Conservation (phyloP, 176 grass and related monocot species). For the Triticum turgidum region DNA sequence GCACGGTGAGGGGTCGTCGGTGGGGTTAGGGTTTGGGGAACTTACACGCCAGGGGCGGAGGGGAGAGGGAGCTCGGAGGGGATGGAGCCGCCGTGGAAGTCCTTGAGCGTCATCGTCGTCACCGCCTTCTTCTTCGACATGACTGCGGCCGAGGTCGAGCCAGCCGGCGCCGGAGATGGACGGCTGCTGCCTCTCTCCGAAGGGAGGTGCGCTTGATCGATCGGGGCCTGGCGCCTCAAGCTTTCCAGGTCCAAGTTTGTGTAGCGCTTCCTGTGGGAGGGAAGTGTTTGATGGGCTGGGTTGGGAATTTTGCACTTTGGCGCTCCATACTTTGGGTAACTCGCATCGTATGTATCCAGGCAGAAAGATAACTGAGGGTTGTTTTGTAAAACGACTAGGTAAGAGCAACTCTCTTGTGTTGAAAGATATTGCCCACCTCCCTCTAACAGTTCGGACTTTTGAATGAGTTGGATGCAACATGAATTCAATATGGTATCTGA, state of each 20-base stretch:
- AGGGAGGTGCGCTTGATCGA: background rate
- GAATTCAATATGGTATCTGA: no score
- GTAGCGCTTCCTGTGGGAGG: background rate
- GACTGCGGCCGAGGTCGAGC: slow-evolving; percentile 26
- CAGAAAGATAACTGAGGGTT: no score
- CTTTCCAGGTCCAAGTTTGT: background rate
- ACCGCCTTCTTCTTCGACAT: slow-evolving; percentile 97
- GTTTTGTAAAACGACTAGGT: no score
- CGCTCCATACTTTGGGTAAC: background rate
- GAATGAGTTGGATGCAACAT: no score
- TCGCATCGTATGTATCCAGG: background rate
- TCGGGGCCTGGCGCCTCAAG: slow-evolving; percentile 5
- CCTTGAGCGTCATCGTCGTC: slow-evolving; percentile 92
- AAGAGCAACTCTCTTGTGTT: no score
- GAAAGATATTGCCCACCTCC: no score
- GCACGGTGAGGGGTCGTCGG: background rate
- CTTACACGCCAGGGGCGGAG: slow-evolving; percentile 83
- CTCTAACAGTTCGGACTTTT: no score
- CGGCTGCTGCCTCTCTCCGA: background rate
- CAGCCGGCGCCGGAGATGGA: slow-evolving; percentile 19
- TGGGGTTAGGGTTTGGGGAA: slow-evolving; percentile 36
- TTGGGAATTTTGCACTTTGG: slow-evolving; percentile 4
- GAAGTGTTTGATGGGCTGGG: slow-evolving; percentile 13
- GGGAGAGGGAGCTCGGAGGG: slow-evolving; percentile 90
- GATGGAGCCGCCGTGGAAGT: slow-evolving; percentile 98